A percentile compares a stretch with the other conserved stretches of the same genome.
Evolutionary conservation across 345 rosid species (phyloP).

Genomic region (Pistacia integerrima): DNA sequence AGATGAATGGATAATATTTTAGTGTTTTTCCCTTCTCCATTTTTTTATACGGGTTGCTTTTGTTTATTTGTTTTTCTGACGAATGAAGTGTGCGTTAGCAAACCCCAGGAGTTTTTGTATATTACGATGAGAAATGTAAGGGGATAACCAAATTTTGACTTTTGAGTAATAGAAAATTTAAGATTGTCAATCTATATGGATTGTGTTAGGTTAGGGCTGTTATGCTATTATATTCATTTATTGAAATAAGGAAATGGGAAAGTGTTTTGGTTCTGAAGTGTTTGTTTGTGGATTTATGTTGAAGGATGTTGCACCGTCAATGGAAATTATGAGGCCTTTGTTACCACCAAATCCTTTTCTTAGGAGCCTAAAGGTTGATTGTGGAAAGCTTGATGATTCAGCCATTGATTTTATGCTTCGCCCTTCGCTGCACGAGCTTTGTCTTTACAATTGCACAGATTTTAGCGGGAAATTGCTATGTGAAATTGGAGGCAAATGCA

Average conservation of each 20-base stretch:
- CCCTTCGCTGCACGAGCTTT: conserved; percentile 70
- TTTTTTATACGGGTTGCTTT: background rate
- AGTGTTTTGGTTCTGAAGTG: background rate
- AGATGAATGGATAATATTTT: too few species aligned
- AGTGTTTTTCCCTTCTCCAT: background rate
- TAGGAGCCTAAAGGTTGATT: conserved; percentile 76
- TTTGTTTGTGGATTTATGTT: conserved; percentile 1
- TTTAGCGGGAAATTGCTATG: conserved; percentile 80
- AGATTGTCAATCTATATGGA: background rate
- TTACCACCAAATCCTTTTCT: conserved; percentile 71
- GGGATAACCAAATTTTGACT: background rate
- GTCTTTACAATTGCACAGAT: conserved; percentile 66
- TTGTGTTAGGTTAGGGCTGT: background rate
- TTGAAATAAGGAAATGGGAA: background rate
- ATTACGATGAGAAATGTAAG: background rate
- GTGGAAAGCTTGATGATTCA: conserved; percentile 69
- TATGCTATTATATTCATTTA: background rate
- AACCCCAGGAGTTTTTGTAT: background rate
- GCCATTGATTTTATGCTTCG: conserved; percentile 51
- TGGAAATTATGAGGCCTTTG: conserved; percentile 62
- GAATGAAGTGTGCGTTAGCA: background rate
- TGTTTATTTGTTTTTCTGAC: background rate
- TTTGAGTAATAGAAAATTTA: background rate
- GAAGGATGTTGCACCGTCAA: conserved; percentile 60
- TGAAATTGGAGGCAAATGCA: conserved; percentile 72